These are phyloP conservation scores for Vicia faba DNA, from an alignment of 306 rosid species.

Conservation along the genomic window DNA sequence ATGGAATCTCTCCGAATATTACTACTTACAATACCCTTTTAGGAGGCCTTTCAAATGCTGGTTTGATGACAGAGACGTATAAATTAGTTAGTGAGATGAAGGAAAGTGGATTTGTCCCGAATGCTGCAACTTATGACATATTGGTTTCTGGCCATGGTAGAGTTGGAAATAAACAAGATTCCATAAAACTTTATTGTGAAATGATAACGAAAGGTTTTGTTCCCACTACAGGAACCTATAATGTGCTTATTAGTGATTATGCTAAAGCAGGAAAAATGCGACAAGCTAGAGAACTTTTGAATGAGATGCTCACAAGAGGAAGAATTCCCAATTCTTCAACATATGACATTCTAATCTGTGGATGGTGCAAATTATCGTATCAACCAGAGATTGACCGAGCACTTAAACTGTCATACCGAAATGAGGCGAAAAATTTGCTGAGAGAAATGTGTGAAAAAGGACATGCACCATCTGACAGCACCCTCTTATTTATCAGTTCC, in stretches of 20 bases:
- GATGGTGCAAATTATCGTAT: conserved; percentile 75
- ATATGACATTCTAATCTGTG: conserved; percentile 73
- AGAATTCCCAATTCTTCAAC: conserved; percentile 78
- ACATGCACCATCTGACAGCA: conserved; percentile 66
- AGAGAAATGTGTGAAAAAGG: conserved; percentile 75
- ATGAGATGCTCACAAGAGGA: conserved; percentile 80
- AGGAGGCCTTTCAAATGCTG: conserved; percentile 66
- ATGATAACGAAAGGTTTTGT: conserved; percentile 78
- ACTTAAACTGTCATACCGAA: conserved; percentile 52
- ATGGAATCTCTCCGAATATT: conserved; percentile 72
- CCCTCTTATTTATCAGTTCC: conserved; percentile 58
- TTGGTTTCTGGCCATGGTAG: conserved; percentile 79
- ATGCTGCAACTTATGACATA: conserved; percentile 73
- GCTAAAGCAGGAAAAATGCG: conserved; percentile 82
- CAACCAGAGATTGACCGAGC: conserved; percentile 64
- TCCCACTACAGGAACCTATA: conserved; percentile 75
- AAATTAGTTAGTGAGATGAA: conserved; percentile 63
- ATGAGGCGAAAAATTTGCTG: conserved; percentile 75
- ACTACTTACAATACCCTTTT: conserved; percentile 69
- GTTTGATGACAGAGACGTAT: conserved; percentile 69
- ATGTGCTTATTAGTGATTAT: conserved; percentile 78
- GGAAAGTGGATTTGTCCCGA: conserved; percentile 63
- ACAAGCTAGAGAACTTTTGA: conserved; percentile 86
- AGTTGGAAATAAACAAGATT: conserved; percentile 65
- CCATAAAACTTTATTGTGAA: conserved; percentile 73